Conservation (phyloP, 2,329 filamentous ascomycete genomes). For the Claviceps quebecensis region DNA sequence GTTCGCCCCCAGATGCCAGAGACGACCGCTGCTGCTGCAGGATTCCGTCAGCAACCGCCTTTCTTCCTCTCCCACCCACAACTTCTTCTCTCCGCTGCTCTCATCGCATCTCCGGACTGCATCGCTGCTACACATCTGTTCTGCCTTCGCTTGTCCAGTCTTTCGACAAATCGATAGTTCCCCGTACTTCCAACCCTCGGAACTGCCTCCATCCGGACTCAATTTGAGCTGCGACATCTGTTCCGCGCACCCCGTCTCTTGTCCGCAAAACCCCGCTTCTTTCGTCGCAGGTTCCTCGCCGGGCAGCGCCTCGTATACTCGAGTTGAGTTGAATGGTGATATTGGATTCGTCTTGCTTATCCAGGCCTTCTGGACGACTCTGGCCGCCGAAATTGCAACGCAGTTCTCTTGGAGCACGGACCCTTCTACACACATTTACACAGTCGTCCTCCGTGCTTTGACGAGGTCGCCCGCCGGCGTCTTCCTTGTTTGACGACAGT, state of each 20-base stretch:
- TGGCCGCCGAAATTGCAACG: background rate
- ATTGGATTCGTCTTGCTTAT: background rate
- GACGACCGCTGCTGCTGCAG: too few relatives aligned
- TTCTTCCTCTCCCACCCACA: background rate
- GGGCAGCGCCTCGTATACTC: background rate
- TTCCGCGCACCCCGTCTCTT: background rate
- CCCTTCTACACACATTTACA: background rate
- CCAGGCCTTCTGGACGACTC: background rate
- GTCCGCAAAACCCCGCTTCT: background rate
- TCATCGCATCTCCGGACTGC: background rate
- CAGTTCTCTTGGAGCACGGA: background rate
- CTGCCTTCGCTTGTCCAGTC: background rate
- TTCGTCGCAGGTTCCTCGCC: background rate
- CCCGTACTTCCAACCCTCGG: background rate
- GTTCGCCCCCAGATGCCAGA: too few relatives aligned
- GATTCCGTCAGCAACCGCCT: background rate
- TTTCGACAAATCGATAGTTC: background rate
- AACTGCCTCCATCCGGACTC: background rate
- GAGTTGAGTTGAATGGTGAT: background rate
- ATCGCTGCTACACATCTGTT: background rate
- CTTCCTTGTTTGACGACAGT: slow-evolving; percentile 8
- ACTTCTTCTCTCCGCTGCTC: background rate
- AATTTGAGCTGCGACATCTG: background rate
- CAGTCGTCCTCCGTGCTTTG: background rate
- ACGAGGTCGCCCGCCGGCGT: slow-evolving; percentile 10